Conservation (phyloP, 148 eudicot genomes). For the Cornus suecica region DNA sequence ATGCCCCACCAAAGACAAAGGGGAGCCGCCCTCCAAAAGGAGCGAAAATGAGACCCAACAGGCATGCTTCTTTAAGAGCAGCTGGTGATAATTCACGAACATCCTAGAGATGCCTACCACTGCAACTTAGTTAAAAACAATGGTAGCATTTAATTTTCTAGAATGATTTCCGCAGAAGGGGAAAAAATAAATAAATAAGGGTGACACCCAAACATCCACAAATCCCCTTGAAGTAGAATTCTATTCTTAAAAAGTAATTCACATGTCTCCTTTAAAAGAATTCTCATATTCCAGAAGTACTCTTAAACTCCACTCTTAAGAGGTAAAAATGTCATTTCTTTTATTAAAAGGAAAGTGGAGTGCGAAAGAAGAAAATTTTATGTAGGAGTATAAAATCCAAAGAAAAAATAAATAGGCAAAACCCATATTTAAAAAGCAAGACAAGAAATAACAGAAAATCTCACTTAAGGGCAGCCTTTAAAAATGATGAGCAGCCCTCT, state of each 20-base stretch:
- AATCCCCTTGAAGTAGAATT: not conserved
- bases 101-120: not conserved
- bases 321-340: too few relatives aligned
- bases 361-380: too few relatives aligned
- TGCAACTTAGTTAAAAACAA: not conserved
- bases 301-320: too few relatives aligned
- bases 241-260: too few relatives aligned
- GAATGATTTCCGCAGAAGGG: too few relatives aligned
- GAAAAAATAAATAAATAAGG: too few relatives aligned
- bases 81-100: not conserved
- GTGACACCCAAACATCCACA: not conserved
- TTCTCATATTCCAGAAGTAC: too few relatives aligned
- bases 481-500: slow-evolving; percentile 80
- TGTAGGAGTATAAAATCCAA: not conserved
- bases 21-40: too few relatives aligned
- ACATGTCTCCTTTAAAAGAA: too few relatives aligned
- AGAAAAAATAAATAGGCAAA: not conserved
- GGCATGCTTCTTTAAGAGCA: not conserved
- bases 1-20: too few relatives aligned
- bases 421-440: not conserved
- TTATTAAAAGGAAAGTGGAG: too few relatives aligned
- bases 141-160: not conserved
- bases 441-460: slow-evolving; percentile 14
- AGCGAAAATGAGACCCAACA: too few relatives aligned
- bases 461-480: slow-evolving; percentile 85